Conservation (phyloP, 208 protist species). For the Trypanosoma theileri region DNA sequence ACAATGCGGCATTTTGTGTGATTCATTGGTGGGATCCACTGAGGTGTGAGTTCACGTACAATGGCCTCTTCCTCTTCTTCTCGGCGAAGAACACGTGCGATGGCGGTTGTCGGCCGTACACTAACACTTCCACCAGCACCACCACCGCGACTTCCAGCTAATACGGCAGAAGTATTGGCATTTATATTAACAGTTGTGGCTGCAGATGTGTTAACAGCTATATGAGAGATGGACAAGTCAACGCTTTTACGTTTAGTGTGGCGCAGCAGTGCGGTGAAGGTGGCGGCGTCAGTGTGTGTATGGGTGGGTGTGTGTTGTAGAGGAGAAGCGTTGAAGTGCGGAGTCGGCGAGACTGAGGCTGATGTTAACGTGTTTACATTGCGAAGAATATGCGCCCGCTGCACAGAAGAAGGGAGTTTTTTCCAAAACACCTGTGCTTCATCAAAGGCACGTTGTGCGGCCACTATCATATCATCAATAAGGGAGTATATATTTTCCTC, state of each 20-base stretch:
- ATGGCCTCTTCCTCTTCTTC: slow-evolving; percentile 26
- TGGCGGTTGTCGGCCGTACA: too few relatives aligned
- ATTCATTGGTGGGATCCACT: slow-evolving; percentile 21
- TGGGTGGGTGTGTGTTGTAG: too few relatives aligned
- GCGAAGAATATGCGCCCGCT: slow-evolving; percentile 40
- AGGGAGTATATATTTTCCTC: slow-evolving; percentile 37
- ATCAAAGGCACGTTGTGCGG: slow-evolving; percentile 20
- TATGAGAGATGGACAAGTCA: too few relatives aligned
- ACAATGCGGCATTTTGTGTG: slow-evolving; percentile 29
- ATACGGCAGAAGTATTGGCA: too few relatives aligned
- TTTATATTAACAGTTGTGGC: slow-evolving; percentile 3
- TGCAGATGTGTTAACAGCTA: too few relatives aligned
- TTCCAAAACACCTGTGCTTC: slow-evolving; percentile 21
- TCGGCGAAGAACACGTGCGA: neutral
- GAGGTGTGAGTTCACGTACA: slow-evolving; percentile 8
- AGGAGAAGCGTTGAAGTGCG: too few relatives aligned
- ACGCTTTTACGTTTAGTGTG: too few relatives aligned
- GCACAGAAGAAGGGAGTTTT: slow-evolving; percentile 23
- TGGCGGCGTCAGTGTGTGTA: too few relatives aligned
- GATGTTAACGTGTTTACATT: slow-evolving; percentile 27
- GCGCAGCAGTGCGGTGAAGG: too few relatives aligned
- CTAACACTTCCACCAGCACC: neutral
- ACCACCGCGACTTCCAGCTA: neutral
- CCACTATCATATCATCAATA: slow-evolving; percentile 38
- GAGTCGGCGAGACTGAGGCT: slow-evolving; percentile 1